Conservation (phyloP, 2,329 filamentous ascomycete species). For the Fusarium avenaceum region DNA sequence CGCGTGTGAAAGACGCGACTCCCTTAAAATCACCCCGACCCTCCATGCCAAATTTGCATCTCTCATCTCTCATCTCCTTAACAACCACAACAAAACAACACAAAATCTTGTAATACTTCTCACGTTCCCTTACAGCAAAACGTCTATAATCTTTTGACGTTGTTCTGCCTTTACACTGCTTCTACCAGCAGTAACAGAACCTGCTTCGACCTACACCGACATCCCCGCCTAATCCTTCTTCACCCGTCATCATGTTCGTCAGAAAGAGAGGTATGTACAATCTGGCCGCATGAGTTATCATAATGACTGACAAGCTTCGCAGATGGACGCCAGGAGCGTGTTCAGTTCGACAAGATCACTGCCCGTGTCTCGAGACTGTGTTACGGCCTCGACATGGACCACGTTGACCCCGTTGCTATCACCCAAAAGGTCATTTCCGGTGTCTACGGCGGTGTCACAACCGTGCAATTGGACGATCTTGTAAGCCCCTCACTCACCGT, state of each 20-base stretch:
- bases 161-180: conserved; percentile 46
- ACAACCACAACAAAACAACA: conserved; percentile 43
- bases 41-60: conserved; percentile 42
- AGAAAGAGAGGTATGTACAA: conserved; percentile 70
- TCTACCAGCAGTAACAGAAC: conserved; percentile 45
- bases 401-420: conserved; percentile 97
- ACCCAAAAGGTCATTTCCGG: conserved; percentile 99
- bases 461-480: conserved; percentile 94
- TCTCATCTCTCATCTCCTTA: conserved; percentile 46
- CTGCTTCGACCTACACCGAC: conserved; percentile 39
- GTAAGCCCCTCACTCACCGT: conserved; percentile 68
- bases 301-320: conserved; percentile 47
- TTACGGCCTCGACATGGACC: conserved; percentile 94
- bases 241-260: conserved; percentile 68
- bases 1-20: conserved; percentile 54
- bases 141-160: conserved; percentile 31
- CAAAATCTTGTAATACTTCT: conserved; percentile 29
- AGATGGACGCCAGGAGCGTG: conserved; percentile 99
- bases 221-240: conserved; percentile 40
- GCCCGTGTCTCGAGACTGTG: conserved; percentile 97
- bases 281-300: conserved; percentile 6
- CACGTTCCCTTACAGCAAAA: conserved; percentile 35
- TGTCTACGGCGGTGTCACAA: conserved; percentile 98
- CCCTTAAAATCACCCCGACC: conserved; percentile 55
- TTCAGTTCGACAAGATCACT: conserved; percentile 99